A percentile compares a stretch with the other conserved stretches of the same genome.
phyloP scores from a whole-genome alignment of 129 eudicot species.

The Glebionis coronaria region DNA sequence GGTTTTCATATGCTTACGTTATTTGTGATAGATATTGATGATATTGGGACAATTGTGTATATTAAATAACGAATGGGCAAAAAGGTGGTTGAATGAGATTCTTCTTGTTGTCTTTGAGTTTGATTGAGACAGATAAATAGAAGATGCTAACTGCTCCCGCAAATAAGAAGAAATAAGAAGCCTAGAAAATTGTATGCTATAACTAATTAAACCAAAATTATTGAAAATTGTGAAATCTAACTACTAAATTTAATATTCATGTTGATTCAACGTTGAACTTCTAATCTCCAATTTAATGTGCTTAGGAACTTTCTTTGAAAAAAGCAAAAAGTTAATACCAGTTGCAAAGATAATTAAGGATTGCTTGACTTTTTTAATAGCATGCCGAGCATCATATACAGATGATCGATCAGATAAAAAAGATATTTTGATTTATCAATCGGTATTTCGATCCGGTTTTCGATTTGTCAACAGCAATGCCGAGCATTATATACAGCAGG shows the following conservation, averaged over 20 bases:
- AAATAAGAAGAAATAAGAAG: slow-evolving; percentile 27
- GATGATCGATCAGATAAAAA: no score
- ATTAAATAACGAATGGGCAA: background rate
- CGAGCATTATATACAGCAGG: no score
- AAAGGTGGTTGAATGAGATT: slow-evolving; percentile 38
- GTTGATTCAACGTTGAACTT: background rate
- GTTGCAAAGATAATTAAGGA: no score
- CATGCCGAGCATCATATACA: no score
- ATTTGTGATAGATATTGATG: no score
- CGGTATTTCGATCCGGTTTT: no score
- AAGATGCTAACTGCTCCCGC: slow-evolving; percentile 43
- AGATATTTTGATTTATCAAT: no score
- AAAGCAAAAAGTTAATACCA: no score
- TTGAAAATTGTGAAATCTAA: slow-evolving; percentile 9
- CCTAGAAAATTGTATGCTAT: slow-evolving; percentile 16
- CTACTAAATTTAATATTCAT: slow-evolving; percentile 15
- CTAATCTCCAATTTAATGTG: background rate
- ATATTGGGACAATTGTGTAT: background rate
- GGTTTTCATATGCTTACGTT: no score
- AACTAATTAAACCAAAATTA: background rate
- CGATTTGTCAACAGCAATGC: no score
- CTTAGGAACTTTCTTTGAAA: no score
- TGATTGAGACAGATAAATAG: slow-evolving; percentile 32
- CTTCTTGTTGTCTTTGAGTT: slow-evolving; percentile 41
- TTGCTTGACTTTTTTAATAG: no score